Evolutionary conservation across 129 eudicot species (phyloP).

Genomic region (Rutidosis leptorrhynchoides): DNA sequence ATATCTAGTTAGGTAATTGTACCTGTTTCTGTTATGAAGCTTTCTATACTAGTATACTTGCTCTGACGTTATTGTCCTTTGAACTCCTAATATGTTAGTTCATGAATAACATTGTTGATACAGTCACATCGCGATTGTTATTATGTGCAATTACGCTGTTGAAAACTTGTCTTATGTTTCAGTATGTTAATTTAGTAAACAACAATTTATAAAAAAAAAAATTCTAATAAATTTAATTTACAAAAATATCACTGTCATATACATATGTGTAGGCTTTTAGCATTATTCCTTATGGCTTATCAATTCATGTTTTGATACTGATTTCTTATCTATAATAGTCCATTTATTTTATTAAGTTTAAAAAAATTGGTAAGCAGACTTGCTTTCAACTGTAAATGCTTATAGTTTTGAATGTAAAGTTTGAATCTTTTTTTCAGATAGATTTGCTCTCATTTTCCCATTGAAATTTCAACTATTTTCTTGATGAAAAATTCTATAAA

Average conservation of each 20-base stretch:
- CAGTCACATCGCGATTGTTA: not conserved
- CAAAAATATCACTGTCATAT: not conserved
- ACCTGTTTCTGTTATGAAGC: not conserved
- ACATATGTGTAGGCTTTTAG: not conserved
- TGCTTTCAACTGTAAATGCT: not conserved
- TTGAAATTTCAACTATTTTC: too few relatives aligned
- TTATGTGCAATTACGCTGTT: not conserved
- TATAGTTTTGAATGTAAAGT: not conserved
- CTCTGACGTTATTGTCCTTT: not conserved
- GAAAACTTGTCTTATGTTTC: not conserved
- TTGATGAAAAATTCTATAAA: not conserved
- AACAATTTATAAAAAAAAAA: not conserved
- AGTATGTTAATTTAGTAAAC: not conserved
- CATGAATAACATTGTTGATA: not conserved
- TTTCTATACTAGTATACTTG: not conserved
- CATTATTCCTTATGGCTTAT: not conserved
- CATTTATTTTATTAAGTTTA: too few relatives aligned
- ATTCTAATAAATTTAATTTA: too few relatives aligned
- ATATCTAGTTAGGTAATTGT: not conserved
- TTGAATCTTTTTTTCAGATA: not conserved
- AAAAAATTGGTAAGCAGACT: not conserved
- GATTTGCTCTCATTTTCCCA: not conserved
- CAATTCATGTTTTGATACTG: not conserved
- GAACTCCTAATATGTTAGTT: not conserved
- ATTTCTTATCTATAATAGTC: too few relatives aligned